A percentile compares a stretch with the other conserved stretches of the same genome.
Conservation (phyloP, 1,139 yeast genomes). For the Candida tetrigidarum region DNA sequence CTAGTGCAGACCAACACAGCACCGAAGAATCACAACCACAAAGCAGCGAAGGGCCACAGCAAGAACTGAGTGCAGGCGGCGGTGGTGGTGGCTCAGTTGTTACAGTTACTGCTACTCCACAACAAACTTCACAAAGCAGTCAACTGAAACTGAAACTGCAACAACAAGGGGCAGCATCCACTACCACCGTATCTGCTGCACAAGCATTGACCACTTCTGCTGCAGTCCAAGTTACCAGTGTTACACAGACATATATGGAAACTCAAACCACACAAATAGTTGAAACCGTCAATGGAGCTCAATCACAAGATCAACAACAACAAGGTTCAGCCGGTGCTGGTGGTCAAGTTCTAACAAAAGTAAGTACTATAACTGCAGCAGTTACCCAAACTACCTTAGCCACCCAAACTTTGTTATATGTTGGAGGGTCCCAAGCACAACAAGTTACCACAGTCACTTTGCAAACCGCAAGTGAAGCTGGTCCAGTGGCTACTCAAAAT, state of each 20-base stretch:
- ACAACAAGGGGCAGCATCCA: not conserved
- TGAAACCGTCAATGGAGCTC: not conserved
- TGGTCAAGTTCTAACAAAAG: not conserved
- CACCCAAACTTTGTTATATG: slow-evolving; percentile 1
- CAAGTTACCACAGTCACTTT: slow-evolving; percentile 3
- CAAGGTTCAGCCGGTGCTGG: not conserved
- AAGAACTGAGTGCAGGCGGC: slow-evolving; percentile 14
- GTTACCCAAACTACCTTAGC: slow-evolving; percentile 3
- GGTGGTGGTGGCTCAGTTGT: too few relatives aligned
- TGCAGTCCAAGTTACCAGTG: not conserved
- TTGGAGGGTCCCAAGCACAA: slow-evolving; percentile 2
- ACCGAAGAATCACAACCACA: not conserved
- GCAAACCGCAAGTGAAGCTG: not conserved
- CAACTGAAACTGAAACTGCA: not conserved
- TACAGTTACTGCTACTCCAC: slow-evolving; percentile 1
- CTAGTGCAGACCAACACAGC: not conserved
- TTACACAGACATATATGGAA: not conserved
- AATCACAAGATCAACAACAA: not conserved
- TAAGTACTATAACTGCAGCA: slow-evolving; percentile 3
- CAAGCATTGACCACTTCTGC: not conserved
- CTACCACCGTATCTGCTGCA: not conserved
- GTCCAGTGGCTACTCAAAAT: not conserved
- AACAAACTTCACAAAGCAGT: not conserved
- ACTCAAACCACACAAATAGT: not conserved
- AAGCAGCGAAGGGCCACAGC: slow-evolving; percentile 6